These are phyloP conservation scores for Anthracocystis walkeri DNA, from an alignment of 1,284 basidiomycete species.

Conservation along the genomic window DNA sequence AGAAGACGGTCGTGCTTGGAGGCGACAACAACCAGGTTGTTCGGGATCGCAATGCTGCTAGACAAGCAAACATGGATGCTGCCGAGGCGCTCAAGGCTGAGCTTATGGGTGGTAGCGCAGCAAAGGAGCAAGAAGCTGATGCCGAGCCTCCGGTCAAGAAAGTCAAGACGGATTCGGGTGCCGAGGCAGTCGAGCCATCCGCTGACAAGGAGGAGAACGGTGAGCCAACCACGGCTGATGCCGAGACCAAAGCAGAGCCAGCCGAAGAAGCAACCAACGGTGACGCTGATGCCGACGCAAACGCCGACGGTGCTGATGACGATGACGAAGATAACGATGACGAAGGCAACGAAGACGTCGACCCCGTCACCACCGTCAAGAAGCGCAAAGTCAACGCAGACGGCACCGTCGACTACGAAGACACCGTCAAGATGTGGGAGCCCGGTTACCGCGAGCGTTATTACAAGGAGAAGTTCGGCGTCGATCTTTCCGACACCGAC, in stretches of 20 bases:
- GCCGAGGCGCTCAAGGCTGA: conserved; percentile 93
- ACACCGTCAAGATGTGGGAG: conserved; percentile 84
- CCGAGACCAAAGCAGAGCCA: conserved; percentile 64
- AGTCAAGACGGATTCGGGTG: conserved; percentile 38
- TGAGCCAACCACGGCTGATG: conserved; percentile 30
- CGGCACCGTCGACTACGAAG: conserved; percentile 83
- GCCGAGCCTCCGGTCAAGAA: conserved; percentile 32
- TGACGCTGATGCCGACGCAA: conserved; percentile 16
- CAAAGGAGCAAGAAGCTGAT: conserved; percentile 69
- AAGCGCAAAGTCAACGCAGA: conserved; percentile 66
- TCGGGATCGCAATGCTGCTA: conserved; percentile 56
- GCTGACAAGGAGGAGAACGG: conserved; percentile 22
- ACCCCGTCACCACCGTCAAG: conserved; percentile 54
- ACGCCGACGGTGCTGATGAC: conserved; percentile 42
- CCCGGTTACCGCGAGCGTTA: conserved; percentile 87
- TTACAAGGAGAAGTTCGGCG: conserved; percentile 91
- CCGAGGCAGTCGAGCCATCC: conserved; percentile 19
- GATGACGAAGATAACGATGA: conserved; percentile 73
- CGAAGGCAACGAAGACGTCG: conserved; percentile 67
- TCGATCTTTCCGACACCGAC: conserved; percentile 78
- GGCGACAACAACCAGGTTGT: conserved; percentile 63
- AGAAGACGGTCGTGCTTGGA: conserved; percentile 55
- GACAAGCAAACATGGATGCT: conserved; percentile 95
- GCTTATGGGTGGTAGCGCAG: conserved; percentile 74
- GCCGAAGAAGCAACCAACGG: conserved; percentile 31